These are phyloP conservation scores for Rhizoclosmatium globosum DNA, from an alignment of 192 early-diverging fungal species.

Conservation along the genomic window DNA sequence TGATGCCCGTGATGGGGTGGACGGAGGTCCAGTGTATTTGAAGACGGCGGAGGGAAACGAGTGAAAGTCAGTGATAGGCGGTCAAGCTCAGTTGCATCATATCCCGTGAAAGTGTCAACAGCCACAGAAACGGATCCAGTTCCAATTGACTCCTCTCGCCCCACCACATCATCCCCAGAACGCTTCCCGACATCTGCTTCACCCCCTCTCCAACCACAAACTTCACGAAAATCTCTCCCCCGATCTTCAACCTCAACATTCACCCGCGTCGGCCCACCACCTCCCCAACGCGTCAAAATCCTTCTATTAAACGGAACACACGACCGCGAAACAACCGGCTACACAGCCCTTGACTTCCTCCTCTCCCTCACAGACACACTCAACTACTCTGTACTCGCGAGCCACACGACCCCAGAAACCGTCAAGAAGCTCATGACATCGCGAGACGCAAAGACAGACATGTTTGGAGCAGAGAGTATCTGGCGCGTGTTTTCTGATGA, in stretches of 20 bases:
- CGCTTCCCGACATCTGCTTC: neutral
- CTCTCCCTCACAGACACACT: conserved; percentile 71
- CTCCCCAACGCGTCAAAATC: conserved; percentile 55
- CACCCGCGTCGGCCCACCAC: conserved; percentile 8
- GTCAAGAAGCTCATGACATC: conserved; percentile 22
- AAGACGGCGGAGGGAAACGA: neutral
- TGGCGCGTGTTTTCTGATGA: conserved; percentile 7
- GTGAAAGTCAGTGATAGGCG: neutral
- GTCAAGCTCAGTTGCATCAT: neutral
- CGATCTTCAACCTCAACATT: neutral
- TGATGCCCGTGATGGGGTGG: neutral
- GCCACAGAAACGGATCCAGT: neutral
- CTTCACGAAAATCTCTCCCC: neutral
- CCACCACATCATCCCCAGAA: neutral
- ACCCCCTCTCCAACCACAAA: neutral
- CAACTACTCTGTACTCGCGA: conserved; percentile 58
- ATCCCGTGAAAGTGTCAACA: neutral
- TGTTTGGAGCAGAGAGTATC: conserved; percentile 34
- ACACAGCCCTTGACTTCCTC: conserved; percentile 78
- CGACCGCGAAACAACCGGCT: conserved; percentile 73
- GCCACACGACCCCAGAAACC: conserved; percentile 15
- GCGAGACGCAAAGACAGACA: conserved; percentile 30
- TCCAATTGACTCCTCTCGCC: neutral
- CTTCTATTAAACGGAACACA: conserved; percentile 73
- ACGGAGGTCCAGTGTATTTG: neutral